phyloP scores from a whole-genome alignment of 768 basidiomycete genomes.

The Mycena leptocephala region DNA sequence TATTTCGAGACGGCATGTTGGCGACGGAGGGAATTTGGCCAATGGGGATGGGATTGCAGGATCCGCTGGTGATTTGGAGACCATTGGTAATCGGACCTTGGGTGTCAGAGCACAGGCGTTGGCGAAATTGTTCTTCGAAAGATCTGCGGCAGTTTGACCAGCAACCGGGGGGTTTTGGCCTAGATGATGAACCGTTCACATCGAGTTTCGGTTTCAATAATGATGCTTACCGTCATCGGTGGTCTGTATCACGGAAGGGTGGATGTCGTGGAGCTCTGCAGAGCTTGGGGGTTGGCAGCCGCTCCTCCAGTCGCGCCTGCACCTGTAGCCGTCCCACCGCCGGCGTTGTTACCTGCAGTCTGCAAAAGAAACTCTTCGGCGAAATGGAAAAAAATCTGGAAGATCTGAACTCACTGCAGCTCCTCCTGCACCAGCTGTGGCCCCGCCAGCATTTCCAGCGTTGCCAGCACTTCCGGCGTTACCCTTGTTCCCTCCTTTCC shows the following conservation, averaged over 20 bases:
- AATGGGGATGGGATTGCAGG: constrained; percentile 73
- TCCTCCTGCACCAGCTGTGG: not conserved
- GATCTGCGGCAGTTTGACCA: not conserved
- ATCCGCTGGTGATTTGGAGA: constrained; percentile 64
- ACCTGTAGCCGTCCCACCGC: too few relatives aligned
- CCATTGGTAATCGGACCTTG: constrained; percentile 69
- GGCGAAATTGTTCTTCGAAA: constrained; percentile 17
- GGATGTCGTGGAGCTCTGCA: not conserved
- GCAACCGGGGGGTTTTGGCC: constrained; percentile 4
- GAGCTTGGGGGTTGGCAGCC: not conserved
- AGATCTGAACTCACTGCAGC: not conserved
- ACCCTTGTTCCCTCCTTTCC: not conserved
- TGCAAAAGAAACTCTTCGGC: too few relatives aligned
- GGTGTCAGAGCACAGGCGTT: constrained; percentile 3
- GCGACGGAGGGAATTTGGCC: constrained; percentile 67
- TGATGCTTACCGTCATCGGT: not conserved
- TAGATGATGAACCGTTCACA: not conserved
- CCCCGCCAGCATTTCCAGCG: too few relatives aligned
- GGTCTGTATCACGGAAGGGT: not conserved
- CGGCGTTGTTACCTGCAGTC: too few relatives aligned
- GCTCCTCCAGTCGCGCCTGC: not conserved
- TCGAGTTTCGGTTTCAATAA: too few relatives aligned
- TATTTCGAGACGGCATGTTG: constrained; percentile 68
- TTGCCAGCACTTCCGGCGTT: not conserved
- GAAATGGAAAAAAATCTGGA: too few relatives aligned